phyloP scores from a whole-genome alignment of 306 rosid genomes.

The Pterocarpus macrocarpus region DNA sequence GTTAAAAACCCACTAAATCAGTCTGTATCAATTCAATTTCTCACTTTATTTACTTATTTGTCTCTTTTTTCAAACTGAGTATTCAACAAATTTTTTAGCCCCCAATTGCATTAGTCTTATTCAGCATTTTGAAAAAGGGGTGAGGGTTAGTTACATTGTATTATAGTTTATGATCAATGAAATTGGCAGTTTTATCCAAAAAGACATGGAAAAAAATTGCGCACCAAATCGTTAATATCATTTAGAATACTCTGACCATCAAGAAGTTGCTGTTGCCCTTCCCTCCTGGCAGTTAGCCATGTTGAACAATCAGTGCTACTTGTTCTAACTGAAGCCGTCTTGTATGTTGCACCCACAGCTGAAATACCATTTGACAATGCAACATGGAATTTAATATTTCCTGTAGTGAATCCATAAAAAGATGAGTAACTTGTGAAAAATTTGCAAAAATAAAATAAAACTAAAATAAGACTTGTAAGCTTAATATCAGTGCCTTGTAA shows the following conservation, averaged over 20 bases:
- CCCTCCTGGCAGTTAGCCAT: slow-evolving; percentile 77
- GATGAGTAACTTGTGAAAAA: slow-evolving; percentile 25
- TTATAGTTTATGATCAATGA: not conserved
- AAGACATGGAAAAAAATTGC: slow-evolving; percentile 19
- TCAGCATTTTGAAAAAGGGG: not conserved
- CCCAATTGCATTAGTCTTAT: not conserved
- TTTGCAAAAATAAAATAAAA: slow-evolving; percentile 9
- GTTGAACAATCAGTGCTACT: slow-evolving; percentile 53
- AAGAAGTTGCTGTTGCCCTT: slow-evolving; percentile 67
- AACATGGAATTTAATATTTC: slow-evolving; percentile 66
- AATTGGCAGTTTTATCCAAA: slow-evolving; percentile 20
- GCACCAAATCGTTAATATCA: slow-evolving; percentile 66
- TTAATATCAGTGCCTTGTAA: slow-evolving; percentile 19
- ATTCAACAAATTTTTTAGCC: not conserved
- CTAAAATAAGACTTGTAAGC: slow-evolving; percentile 10
- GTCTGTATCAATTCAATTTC: slow-evolving; percentile 2
- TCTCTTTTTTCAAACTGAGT: not conserved
- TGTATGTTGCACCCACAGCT: slow-evolving; percentile 65
- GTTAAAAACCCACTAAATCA: slow-evolving; percentile 27
- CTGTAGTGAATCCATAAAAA: slow-evolving; percentile 46
- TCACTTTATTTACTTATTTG: not conserved
- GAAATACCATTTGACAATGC: slow-evolving; percentile 73
- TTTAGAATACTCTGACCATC: slow-evolving; percentile 68
- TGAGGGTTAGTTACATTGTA: not conserved
- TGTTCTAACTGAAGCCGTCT: slow-evolving; percentile 66